Evolutionary conservation across 148 eudicot genomes (phyloP), one percentile per base, ranked within the genome.

Genomic region (Dysphania ambrosioides): DNA sequence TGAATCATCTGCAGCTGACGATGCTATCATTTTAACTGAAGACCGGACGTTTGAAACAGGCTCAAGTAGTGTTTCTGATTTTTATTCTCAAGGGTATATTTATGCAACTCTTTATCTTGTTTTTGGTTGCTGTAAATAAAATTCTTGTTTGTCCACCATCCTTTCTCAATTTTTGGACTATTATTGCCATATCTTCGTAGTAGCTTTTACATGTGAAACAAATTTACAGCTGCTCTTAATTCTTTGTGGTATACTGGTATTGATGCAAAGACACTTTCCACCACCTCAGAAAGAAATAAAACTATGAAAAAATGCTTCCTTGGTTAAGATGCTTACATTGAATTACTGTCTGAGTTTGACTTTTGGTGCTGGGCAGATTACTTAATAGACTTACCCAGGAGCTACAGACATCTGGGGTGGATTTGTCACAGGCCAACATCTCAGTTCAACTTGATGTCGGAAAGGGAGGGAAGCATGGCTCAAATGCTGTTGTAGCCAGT

Each of bases 341-440:
- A 71, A 23, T 40, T 51, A 49, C 49, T 51, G 19, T 49, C 49
- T 51, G 19, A 36, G 19, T 16, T 26, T 66, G 66, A 30, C 12
- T 27, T 78, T 68, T 72, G 62, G 65, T 77, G 67, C 73, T 69
- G 27, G 59, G 70, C 93, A 96, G 99, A 85, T 68, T 96, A 42
- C 67, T 89, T 83, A 86, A 85, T 81, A 86, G 75, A 53, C 82
- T 96, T 70, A 87, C 88, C 42, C 84, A 74, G 70, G 90, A 91
- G 41, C 84, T 96, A 72, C 90, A 86, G 74, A 82, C 90, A n/a
- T 92, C 93, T 18, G 99, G 97, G 19, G 97, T 96, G 75, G 97
- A 96, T 85, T 75, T 96, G 82, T 75, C 94, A 19, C 94, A 89
- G 51, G 83, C 97, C 79, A 89, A 79, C 76, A 89, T 96, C 82